These are phyloP conservation scores for Rusavskia elegans DNA, from an alignment of 495 filamentous ascomycete genomes.

Conservation along the genomic window DNA sequence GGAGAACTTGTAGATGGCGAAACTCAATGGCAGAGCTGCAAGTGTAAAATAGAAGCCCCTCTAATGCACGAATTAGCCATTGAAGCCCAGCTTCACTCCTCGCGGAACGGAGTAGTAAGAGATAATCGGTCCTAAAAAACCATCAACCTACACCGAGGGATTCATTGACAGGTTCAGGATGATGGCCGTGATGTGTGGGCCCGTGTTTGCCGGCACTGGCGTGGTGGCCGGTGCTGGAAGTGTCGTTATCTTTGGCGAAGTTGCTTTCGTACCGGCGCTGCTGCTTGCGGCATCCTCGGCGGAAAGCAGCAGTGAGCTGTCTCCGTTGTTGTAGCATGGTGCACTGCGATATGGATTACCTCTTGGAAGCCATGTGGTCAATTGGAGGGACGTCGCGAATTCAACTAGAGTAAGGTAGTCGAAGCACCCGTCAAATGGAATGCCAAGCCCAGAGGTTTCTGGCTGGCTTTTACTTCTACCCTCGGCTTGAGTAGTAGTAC, in stretches of 20 bases:
- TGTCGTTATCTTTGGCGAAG: background rate
- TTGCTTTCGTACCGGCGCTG: slow-evolving; percentile 7
- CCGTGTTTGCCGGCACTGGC: slow-evolving; percentile 6
- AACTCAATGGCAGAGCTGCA: slow-evolving; percentile 37
- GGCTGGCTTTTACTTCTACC: too few relatives aligned
- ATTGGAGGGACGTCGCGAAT: too few relatives aligned
- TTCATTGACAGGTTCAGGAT: slow-evolving; percentile 43
- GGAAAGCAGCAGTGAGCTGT: background rate
- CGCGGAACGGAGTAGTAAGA: slow-evolving; percentile 8
- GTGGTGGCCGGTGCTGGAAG: slow-evolving; percentile 1
- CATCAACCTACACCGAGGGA: slow-evolving; percentile 43
- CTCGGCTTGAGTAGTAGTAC: too few relatives aligned
- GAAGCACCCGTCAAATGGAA: too few relatives aligned
- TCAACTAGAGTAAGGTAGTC: too few relatives aligned
- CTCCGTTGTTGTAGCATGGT: slow-evolving; percentile 5
- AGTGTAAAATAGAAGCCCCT: slow-evolving; percentile 49
- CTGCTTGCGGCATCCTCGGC: slow-evolving; percentile 1
- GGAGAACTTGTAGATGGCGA: slow-evolving; percentile 41
- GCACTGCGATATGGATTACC: background rate
- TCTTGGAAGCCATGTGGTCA: too few relatives aligned
- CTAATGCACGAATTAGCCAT: slow-evolving; percentile 20
- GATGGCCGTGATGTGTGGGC: slow-evolving; percentile 13
- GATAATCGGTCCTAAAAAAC: slow-evolving; percentile 3
- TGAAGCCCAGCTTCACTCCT: background rate
- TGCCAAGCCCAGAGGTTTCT: too few relatives aligned